phyloP scores from a whole-genome alignment of 1,284 basidiomycete species.

The Ceratobasidium sp. region DNA sequence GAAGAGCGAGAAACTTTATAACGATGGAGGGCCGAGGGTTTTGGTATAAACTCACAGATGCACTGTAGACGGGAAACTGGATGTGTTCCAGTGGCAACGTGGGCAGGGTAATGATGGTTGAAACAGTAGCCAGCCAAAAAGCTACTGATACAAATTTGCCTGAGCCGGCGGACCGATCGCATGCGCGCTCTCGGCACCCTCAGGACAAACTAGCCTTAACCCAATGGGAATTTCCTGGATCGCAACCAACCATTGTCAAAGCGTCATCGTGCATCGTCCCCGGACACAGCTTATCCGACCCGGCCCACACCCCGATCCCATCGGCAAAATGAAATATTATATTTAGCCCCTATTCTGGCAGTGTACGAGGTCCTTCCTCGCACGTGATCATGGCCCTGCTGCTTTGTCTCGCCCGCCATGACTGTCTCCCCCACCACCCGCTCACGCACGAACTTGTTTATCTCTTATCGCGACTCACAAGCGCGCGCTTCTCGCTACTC shows the following conservation, averaged over 20 bases:
- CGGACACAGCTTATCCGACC: neutral
- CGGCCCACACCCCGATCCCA: constrained; percentile 12
- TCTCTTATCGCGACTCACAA: constrained; percentile 88
- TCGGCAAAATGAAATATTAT: constrained; percentile 4
- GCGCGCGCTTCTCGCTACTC: constrained; percentile 53
- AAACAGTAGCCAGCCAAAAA: neutral
- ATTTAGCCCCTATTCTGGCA: constrained; percentile 16
- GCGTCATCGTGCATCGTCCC: constrained; percentile 12
- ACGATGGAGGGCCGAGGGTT: constrained; percentile 9
- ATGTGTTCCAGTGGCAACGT: constrained; percentile 22
- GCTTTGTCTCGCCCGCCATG: neutral
- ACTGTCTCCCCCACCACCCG: constrained; percentile 60
- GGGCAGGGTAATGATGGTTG: constrained; percentile 5
- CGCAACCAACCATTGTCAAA: no score
- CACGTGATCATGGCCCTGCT: constrained; percentile 19
- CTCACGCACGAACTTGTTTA: constrained; percentile 91
- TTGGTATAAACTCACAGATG: neutral
- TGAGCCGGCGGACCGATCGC: constrained; percentile 12
- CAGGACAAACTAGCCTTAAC: neutral
- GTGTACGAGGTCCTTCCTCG: constrained; percentile 12
- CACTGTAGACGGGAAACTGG: neutral
- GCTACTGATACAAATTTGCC: neutral
- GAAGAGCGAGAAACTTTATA: constrained; percentile 14
- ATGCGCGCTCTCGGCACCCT: constrained; percentile 20
- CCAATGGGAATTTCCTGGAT: neutral